phyloP scores from a whole-genome alignment of 208 protist genomes.

The Leishmania lainsoni region DNA sequence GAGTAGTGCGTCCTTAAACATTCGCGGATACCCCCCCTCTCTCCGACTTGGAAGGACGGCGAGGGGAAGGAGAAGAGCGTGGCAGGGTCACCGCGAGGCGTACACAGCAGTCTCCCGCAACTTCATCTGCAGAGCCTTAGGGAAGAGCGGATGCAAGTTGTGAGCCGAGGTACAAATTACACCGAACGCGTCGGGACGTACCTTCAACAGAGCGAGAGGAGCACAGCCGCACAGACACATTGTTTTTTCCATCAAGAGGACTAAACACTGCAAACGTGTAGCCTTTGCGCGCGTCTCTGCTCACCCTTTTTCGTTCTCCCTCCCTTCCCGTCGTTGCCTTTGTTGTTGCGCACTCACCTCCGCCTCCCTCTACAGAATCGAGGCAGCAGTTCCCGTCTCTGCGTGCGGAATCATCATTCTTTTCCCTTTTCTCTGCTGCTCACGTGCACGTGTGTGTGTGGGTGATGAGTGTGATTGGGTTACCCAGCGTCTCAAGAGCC shows the following conservation, averaged over 20 bases:
- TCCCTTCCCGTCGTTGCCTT: not conserved
- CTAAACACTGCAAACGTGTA: not conserved
- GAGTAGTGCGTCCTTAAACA: not conserved
- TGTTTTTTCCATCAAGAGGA: not conserved
- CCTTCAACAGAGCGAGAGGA: not conserved
- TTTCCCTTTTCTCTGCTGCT: not conserved
- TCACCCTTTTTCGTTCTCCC: not conserved
- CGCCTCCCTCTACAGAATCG: conserved; percentile 4
- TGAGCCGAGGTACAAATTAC: not conserved
- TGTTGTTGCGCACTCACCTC: not conserved
- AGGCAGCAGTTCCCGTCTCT: not conserved
- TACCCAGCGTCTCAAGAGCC: not conserved
- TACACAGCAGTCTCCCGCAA: not conserved
- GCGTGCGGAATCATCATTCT: not conserved
- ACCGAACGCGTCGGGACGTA: not conserved
- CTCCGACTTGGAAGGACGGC: not conserved
- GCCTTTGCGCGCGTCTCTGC: not conserved
- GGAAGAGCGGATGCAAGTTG: not conserved
- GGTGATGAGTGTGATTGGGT: not conserved
- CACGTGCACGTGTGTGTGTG: not conserved
- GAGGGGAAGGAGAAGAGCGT: not conserved
- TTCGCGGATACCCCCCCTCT: not conserved
- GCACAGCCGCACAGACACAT: not conserved
- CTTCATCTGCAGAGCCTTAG: not conserved
- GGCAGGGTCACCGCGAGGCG: not conserved